Base-by-base conservation (phyloP, 2,329 filamentous ascomycete genomes). In the Epichloe sp. region DNA sequence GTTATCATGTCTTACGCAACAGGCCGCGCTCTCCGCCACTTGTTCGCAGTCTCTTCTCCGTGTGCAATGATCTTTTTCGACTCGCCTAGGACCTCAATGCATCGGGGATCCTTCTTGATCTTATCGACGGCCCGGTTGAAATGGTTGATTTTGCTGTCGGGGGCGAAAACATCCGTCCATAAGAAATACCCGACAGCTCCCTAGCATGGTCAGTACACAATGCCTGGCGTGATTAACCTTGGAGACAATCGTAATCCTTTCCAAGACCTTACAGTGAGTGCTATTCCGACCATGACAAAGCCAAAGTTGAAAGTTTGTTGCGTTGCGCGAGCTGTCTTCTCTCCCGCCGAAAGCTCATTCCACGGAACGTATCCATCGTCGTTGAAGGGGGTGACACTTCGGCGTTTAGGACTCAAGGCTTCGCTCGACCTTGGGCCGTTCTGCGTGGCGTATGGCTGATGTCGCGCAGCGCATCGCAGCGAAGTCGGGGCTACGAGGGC, bases 241-340 rank as follows among this genome's bases (percentile, higher is more conserved):
- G 26, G 8, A 11, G 10, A 11, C 3, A 31, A 11, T 31, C 10
- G 4, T 4, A 3, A 21, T 42, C 10, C 21, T 21, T 19, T 21
- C 14, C 4, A 6, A 11, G 3, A 17, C 15, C 76, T 55, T 74
- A 88, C 86, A 37, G 90, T 95, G 59, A 91, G 72, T 36, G 82
- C 76, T 11, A 90, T 69, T 26, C 91, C 91, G 7, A 83, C 73
- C 1, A 88, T 58, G 8, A 96, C 80, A 55, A 96, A 68, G 57
- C 84, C 76, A 57, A 95, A 81, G 68, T 97, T 96, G 72, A 95
- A 85, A 15, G 84, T 86, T 67, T 96, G 91, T 67, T 96, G 90
- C 0, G 88, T 91, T 8, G 88, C 86, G 40, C 91, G 79, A 23
- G 85, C 85, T 3, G 83, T 82, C 67, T 95, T 96, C 65, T 96